Percentiles rank a stretch among this genome's conserved stretches.
Evolutionary conservation across 805 yeast genomes (phyloP).

Genomic region (Sugiyamaella lignohabitans): DNA sequence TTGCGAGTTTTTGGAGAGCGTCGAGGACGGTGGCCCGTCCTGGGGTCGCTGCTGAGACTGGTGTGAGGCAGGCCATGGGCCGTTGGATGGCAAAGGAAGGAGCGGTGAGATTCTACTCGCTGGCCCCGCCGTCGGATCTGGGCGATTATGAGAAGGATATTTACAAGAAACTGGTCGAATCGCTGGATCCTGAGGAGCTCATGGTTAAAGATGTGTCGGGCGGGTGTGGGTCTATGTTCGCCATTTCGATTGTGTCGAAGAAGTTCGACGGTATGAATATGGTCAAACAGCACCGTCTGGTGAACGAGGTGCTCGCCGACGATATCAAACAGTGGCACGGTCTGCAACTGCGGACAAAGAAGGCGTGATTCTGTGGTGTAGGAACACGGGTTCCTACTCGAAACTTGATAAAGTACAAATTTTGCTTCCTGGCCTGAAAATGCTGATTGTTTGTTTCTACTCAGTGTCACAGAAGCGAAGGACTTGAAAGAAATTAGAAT

Average conservation of each 20-base stretch:
- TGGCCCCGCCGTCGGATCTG: slow-evolving; percentile 25
- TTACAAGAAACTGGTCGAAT: slow-evolving; percentile 45
- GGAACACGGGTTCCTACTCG: no score
- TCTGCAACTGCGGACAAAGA: slow-evolving; percentile 72
- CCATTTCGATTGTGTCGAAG: slow-evolving; percentile 66
- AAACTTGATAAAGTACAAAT: not conserved
- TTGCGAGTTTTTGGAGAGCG: no score
- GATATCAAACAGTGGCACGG: slow-evolving; percentile 96
- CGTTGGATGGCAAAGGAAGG: no score
- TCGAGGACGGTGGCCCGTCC: no score
- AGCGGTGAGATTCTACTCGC: not conserved
- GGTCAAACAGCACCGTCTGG: slow-evolving; percentile 89
- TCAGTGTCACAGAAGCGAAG: no score
- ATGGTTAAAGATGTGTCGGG: slow-evolving; percentile 81
- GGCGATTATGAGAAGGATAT: slow-evolving; percentile 62
- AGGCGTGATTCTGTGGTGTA: no score
- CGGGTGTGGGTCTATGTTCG: slow-evolving; percentile 98
- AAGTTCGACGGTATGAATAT: slow-evolving; percentile 74
- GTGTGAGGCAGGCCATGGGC: no score
- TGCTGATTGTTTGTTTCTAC: no score
- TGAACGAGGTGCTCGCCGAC: slow-evolving; percentile 71
- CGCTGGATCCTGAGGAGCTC: slow-evolving; percentile 55
- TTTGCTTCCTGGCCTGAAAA: no score
- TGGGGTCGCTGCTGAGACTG: no score
- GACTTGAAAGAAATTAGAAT: no score